Evolutionary conservation across 192 early-diverging fungal species (phyloP), one percentile per base, ranked within the genome.

Genomic region (Coemansia sp.): DNA sequence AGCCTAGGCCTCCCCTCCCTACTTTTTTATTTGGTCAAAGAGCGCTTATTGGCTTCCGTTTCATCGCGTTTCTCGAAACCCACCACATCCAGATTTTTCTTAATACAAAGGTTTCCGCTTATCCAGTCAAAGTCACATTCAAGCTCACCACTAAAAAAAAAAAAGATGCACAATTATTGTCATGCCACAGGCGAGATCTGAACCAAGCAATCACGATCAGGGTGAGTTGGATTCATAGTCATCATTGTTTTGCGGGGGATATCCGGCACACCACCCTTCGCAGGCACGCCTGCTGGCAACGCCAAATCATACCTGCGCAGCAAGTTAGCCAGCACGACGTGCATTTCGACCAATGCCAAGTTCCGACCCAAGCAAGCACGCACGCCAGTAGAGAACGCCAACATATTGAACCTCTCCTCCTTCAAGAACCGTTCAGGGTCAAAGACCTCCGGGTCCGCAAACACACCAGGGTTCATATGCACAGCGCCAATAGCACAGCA

Each of bases 381-480:
- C 30, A 80, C 78, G n/a, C 86, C 86, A 4, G 67, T 76, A 0
- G 86, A 81, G 55, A 87, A 87, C 19, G 82, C 71, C 52, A 86
- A 11, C 70, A 78, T 19, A 52, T 70, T 77, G 5, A 66, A 64
- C 21, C 37, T 21, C 30, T 69, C 64, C 2, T 38, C 17, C 1
- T 49, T 40, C 73, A 86, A 14, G 32, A 86, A 86, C 44, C 84
- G 64, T 9, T 83, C 80, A 2, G 84, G 84, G n/a, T 77, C 47
- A 63, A 86, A 86, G 7, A 35, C 3, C 0, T 28, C 8, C 0
- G 80, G 80, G 1, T 46, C 26, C 0, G 26, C 30, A 50, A 76
- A 86, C 8, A 26, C 62, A 8, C 49, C 13, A 0, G 76, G 72
- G 35, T 83, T 74, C 74, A 68, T 64, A 43, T 86, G 80, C 10